Base-by-base conservation (phyloP, 192 early-diverging fungal genomes). In the Backusella westeae region DNA sequence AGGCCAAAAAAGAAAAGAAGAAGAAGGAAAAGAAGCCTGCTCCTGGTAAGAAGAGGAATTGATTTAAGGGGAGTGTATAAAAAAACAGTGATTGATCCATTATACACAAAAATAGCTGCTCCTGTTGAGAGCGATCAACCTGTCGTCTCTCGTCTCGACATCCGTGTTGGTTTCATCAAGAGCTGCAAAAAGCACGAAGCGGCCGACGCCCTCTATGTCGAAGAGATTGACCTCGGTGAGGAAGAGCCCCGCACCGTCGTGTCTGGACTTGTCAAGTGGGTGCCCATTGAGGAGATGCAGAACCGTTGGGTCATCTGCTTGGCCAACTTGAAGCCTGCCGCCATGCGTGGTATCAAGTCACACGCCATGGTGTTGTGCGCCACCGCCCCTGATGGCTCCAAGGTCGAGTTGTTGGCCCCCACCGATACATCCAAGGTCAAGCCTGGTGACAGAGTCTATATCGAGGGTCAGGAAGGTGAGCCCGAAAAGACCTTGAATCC, bases 121-220 rank as follows among this genome's bases (percentile, higher is more conserved):
- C 78, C 85, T 8, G 85, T 80, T 36, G 80, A 86, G 44, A 72
- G 78, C 9, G 87, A 90, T 65, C 86, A 88, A 35, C 91, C 91
- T 9, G 67, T 69, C n/a, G 68, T 83, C 3, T 93, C 95, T 53
- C 92, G 95, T 81, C 87, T 99, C 39, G 96, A 99, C 84, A 91
- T 99, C 75, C 92, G 94, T 36, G 96, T 99, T 46, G 98, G 97
- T 39, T 90, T 90, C 74, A 96, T 99, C 66, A 67, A 94, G 73
- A 83, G 86, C 23, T 93, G 91, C 34, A 84, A 92, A 81, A 93
- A 93, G 82, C 98, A 99, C 82, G 94, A 94, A n/a, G 94, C 96
- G 77, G 98, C 98, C 4, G 98, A 99, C 81, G 85, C 96, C 7
- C 86, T 99, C 17, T 99, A 99, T 78, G 95, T 99, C 23, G 98